Conservation (phyloP, 257 asterid genomes). For the Solanum etuberosum region DNA sequence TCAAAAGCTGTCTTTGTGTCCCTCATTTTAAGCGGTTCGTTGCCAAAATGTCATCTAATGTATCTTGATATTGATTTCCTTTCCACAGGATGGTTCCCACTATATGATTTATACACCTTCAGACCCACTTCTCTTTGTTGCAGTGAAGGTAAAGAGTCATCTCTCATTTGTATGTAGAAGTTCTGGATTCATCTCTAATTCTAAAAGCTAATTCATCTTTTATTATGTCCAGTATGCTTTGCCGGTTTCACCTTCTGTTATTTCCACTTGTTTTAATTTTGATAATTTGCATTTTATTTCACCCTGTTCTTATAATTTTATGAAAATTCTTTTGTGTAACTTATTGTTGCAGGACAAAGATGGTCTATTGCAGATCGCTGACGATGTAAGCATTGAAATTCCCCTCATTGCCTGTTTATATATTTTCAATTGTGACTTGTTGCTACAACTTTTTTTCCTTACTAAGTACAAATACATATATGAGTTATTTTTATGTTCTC, state of each 20-base stretch:
- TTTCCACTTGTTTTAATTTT: neutral
- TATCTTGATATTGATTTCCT: slow-evolving; percentile 17
- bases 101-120: slow-evolving; percentile 97
- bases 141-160: slow-evolving; percentile 57
- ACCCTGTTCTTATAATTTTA: neutral
- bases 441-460: neutral
- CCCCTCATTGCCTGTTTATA: neutral
- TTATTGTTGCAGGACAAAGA: slow-evolving; percentile 52
- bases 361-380: slow-evolving; percentile 74
- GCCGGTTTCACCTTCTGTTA: neutral
- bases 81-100: slow-evolving; percentile 90
- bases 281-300: neutral
- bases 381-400: slow-evolving; percentile 59
- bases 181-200: neutral
- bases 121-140: slow-evolving; percentile 93
- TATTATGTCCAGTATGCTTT: neutral
- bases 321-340: neutral
- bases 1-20: neutral
- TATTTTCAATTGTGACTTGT: neutral
- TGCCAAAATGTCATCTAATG: neutral
- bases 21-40: neutral
- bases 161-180: neutral
- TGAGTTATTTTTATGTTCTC: neutral
- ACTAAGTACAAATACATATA: neutral
- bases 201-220: neutral